A percentile compares a stretch with the other conserved stretches of the same genome.
Evolutionary conservation across 805 yeast genomes (phyloP).

Genomic region (Starmerella vaccinii): DNA sequence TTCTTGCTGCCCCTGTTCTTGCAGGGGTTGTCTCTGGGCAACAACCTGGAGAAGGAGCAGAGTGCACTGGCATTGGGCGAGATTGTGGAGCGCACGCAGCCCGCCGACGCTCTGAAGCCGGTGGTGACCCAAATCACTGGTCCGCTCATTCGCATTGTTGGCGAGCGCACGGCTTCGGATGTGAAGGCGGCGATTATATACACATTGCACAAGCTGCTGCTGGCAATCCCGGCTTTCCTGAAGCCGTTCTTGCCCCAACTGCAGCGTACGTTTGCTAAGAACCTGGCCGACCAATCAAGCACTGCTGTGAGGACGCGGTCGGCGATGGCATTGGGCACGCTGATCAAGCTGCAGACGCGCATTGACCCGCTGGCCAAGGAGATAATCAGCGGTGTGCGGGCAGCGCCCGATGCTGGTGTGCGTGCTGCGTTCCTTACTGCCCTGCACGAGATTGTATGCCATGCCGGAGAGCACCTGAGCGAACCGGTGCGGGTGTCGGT

Average conservation of each 20-base stretch:
- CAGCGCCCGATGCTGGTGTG: conserved; percentile 59
- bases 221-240: conserved; percentile 78
- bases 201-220: conserved; percentile 69
- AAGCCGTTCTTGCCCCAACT: conserved; percentile 95
- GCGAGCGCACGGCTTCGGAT: conserved; percentile 85
- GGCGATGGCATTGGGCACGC: conserved; percentile 77
- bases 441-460: conserved; percentile 65
- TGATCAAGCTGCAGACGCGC: conserved; percentile 82
- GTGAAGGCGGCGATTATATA: conserved; percentile 87
- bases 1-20: conserved; percentile 83
- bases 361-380: conserved; percentile 88
- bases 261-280: conserved; percentile 91
- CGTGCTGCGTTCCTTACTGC: conserved; percentile 72
- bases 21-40: conserved; percentile 93
- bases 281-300: conserved; percentile 66
- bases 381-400: conserved; percentile 59
- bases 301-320: conserved; percentile 72
- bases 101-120: conserved; percentile 61
- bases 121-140: conserved; percentile 92
- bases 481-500: conserved; percentile 61
- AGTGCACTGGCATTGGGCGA: conserved; percentile 87
- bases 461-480: conserved; percentile 68
- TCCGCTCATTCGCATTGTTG: conserved; percentile 94
- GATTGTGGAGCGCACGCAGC: conserved; percentile 73
- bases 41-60: conserved; percentile 66